phyloP scores from a whole-genome alignment of 2,329 filamentous ascomycete species.

The Diaporthe vaccinii region DNA sequence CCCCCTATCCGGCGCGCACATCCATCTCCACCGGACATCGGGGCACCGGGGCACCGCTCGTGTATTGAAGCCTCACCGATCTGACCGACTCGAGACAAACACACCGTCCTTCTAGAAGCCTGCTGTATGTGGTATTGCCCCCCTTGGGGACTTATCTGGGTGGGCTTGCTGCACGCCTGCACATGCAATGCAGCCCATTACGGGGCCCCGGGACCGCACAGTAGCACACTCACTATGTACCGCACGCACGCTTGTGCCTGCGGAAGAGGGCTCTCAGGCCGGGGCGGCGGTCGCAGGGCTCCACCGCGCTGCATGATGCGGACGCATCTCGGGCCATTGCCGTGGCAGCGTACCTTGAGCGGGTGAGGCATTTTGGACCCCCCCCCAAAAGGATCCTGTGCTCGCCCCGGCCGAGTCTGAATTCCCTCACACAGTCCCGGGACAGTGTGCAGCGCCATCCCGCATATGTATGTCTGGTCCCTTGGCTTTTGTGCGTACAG shows the following conservation, averaged over 20 bases:
- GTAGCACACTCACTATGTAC: background rate
- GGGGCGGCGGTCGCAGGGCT: conserved; percentile 3
- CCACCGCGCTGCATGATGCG: conserved; percentile 25
- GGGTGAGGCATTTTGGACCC: conserved; percentile 28
- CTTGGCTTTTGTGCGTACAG: background rate
- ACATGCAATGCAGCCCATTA: conserved; percentile 30
- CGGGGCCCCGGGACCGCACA: conserved; percentile 29
- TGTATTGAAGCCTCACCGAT: conserved; percentile 7
- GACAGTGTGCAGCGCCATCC: conserved; percentile 16
- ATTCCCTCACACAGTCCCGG: conserved; percentile 34
- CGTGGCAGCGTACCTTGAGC: conserved; percentile 3
- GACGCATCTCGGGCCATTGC: conserved; percentile 33
- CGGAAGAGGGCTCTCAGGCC: background rate
- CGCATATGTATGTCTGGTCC: background rate
- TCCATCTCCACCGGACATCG: conserved; percentile 26
- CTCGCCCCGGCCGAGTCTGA: conserved; percentile 13
- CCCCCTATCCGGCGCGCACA: background rate
- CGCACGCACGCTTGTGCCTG: background rate
- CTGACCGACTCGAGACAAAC: conserved; percentile 4
- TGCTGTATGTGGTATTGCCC: conserved; percentile 10
- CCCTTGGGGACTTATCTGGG: conserved; percentile 1
- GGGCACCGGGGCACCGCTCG: conserved; percentile 29
- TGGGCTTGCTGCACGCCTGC: conserved; percentile 14
- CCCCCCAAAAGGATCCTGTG: background rate
- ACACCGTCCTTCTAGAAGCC: conserved; percentile 31